These are phyloP conservation scores for Westerdykella sp. DNA, from an alignment of 2,329 filamentous ascomycete species.

Conservation along the genomic window DNA sequence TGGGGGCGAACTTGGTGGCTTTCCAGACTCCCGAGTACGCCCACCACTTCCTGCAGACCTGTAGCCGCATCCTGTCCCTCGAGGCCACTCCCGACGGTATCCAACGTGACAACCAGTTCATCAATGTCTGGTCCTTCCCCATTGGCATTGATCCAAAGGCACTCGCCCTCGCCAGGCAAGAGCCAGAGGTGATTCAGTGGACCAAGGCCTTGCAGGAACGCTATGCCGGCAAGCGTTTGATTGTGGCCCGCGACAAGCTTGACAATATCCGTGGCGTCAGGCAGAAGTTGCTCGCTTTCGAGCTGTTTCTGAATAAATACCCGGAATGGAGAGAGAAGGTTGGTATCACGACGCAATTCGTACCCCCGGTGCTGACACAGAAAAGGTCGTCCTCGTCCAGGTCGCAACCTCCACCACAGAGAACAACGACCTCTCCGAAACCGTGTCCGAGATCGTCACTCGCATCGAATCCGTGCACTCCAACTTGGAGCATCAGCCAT, in stretches of 20 bases:
- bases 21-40: conserved; percentile 94
- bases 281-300: conserved; percentile 87
- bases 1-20: conserved; percentile 85
- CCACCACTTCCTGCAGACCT: conserved; percentile 91
- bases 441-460: conserved; percentile 88
- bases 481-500: conserved; percentile 82
- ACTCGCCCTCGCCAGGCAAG: conserved; percentile 63
- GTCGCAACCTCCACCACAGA: conserved; percentile 88
- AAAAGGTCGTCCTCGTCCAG: conserved; percentile 77
- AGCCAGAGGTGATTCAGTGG: conserved; percentile 70
- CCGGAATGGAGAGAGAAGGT: conserved; percentile 77
- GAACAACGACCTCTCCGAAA: conserved; percentile 78
- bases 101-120: conserved; percentile 85
- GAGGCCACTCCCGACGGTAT: conserved; percentile 85
- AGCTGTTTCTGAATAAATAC: conserved; percentile 89
- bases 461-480: conserved; percentile 89
- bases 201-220: conserved; percentile 72
- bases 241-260: conserved; percentile 90
- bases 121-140: conserved; percentile 76
- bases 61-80: conserved; percentile 82
- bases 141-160: conserved; percentile 87
- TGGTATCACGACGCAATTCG: conserved; percentile 7
- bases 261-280: conserved; percentile 87
- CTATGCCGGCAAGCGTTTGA: conserved; percentile 82
- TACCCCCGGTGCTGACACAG: conserved; percentile 3